Percentiles rank a stretch among this genome's conserved stretches.
These are phyloP conservation scores for Centrapalus pauciflorus DNA, from an alignment of 129 eudicot species.

Conservation along the genomic window DNA sequence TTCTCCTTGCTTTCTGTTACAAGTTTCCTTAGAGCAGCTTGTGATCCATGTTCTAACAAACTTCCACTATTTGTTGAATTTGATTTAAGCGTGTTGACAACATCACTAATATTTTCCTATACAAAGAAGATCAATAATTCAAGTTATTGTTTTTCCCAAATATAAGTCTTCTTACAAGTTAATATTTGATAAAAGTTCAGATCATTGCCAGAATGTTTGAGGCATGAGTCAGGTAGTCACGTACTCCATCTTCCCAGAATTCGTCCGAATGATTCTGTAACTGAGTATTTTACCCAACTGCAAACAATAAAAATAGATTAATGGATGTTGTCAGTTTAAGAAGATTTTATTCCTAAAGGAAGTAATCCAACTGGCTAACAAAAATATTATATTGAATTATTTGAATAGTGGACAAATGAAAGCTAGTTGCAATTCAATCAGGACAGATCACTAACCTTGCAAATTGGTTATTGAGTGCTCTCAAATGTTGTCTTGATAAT, in stretches of 20 bases:
- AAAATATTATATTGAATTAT: neutral
- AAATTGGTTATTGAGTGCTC: conserved; percentile 92
- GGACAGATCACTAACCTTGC: conserved; percentile 59
- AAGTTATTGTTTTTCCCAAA: neutral
- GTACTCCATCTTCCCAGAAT: conserved; percentile 96
- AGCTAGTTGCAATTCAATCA: neutral
- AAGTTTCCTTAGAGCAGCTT: conserved; percentile 32
- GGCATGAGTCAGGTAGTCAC: conserved; percentile 72
- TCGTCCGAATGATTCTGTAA: conserved; percentile 89
- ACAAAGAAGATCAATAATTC: conserved; percentile 12
- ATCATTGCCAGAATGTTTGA: conserved; percentile 69
- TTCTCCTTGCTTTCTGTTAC: conserved; percentile 38
- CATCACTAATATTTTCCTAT: conserved; percentile 87
- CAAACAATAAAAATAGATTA: conserved; percentile 17
- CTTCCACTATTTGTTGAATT: conserved; percentile 53
- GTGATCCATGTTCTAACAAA: conserved; percentile 29
- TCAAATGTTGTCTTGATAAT: conserved; percentile 77
- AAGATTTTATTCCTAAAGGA: no score
- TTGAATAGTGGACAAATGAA: neutral
- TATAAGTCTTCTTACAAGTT: neutral
- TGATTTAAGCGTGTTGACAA: conserved; percentile 86
- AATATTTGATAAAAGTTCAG: neutral
- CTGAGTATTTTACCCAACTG: conserved; percentile 94
- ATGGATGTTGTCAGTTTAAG: no score
- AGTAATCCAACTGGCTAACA: no score